Evolutionary conservation across 2,329 filamentous ascomycete genomes (phyloP).

Genomic region (Trichoderma sp.): DNA sequence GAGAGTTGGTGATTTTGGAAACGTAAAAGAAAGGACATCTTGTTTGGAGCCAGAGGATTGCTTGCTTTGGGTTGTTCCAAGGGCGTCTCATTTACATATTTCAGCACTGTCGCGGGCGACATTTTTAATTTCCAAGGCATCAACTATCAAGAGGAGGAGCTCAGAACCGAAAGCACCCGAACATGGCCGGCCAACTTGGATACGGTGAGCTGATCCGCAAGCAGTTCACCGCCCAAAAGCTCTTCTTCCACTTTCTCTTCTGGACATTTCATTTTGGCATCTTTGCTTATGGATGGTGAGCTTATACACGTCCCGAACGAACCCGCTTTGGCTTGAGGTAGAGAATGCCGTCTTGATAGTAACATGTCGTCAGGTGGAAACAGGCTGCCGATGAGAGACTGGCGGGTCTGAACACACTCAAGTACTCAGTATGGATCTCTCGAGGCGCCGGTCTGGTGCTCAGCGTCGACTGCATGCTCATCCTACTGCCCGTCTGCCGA

Average conservation of each 20-base stretch:
- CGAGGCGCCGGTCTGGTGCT: constrained; percentile 88
- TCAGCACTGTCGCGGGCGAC: constrained; percentile 52
- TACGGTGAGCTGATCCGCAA: constrained; percentile 54
- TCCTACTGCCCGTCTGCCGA: constrained; percentile 91
- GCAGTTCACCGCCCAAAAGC: constrained; percentile 70
- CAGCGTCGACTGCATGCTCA: constrained; percentile 80
- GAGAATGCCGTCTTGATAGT: neutral
- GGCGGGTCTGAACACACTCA: constrained; percentile 75
- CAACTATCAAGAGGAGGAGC: constrained; percentile 27
- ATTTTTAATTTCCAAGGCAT: constrained; percentile 41
- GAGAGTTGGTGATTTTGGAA: neutral
- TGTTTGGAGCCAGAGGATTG: constrained; percentile 1
- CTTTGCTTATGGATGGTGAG: constrained; percentile 87
- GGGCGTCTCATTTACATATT: constrained; percentile 7
- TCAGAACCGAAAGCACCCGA: constrained; percentile 12
- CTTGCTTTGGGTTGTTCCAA: neutral
- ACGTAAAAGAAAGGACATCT: neutral
- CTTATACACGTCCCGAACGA: neutral
- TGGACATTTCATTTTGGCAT: constrained; percentile 76
- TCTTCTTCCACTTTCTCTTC: constrained; percentile 80
- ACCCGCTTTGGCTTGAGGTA: neutral
- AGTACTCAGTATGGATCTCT: constrained; percentile 93
- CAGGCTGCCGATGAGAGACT: constrained; percentile 70
- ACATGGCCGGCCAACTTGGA: constrained; percentile 47
- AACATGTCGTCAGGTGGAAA: constrained; percentile 64